Base-by-base conservation (phyloP, 2,329 filamentous ascomycete species). In the Phaeosphaeria sp. region DNA sequence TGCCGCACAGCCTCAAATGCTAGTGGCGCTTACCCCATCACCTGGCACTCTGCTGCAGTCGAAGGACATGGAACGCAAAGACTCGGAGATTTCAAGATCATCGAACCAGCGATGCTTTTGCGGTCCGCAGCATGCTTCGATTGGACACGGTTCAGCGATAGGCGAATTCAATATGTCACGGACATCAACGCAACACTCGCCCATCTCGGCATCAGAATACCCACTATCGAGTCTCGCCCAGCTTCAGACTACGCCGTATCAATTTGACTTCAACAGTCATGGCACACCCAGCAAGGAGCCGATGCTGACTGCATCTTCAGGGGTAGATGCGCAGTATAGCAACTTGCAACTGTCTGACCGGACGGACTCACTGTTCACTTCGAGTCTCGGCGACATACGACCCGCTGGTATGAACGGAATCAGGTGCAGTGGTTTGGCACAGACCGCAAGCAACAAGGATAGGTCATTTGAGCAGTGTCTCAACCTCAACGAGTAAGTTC, bases 1-100 rank as follows among this genome's bases (percentile, higher is more conserved):
- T 62, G 58, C 59, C 48, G 15, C 47, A 53, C 66, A 70, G 60
- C 62, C 66, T 69, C 60, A 46, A 54, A 42, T 50, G 18, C 13
- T 50, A n/a, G 48, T 27, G n/a, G 17, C 46, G 33, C 55, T 54
- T 13, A 7, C 11, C 7, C 46, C 56, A 46, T 53, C 46, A 27
- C 56, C 48, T 4, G 20, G 21, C 46, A 50, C 53, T 25, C 13
- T 54, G 18, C 41, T 50, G 13, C 58, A 30, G 47, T 54, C 64
- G 46, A 56, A 56, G 20, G 52, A 36, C 20, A 65, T 60, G 59
- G 52, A 55, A 27, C 65, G 56, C 66, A 17, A 30, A 56, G 17
- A 62, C 66, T 9, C 55, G 64, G 63, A 57, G 22, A 60, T 54
- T 3, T 52, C 17, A 23, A 52, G 59, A 43, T 56, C 52, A 43